These are phyloP conservation scores for Artomyces pyxidatus DNA, from an alignment of 768 basidiomycete species.

Conservation along the genomic window DNA sequence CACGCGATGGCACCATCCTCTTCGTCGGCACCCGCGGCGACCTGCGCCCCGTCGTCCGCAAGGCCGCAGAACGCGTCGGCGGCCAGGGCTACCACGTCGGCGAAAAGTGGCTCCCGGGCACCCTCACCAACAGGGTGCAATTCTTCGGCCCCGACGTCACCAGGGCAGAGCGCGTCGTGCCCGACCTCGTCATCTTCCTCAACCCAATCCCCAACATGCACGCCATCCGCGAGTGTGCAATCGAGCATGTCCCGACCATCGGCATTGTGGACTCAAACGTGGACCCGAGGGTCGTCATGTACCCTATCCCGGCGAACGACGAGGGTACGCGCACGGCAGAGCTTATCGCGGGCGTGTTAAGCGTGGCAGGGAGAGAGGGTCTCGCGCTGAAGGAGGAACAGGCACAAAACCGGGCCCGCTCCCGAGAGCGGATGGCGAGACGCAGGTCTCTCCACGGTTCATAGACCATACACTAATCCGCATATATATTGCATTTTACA, in stretches of 20 bases:
- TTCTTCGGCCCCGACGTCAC: constrained; percentile 58
- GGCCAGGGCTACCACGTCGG: constrained; percentile 77
- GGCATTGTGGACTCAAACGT: constrained; percentile 93
- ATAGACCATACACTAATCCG: no score
- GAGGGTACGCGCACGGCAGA: constrained; percentile 90
- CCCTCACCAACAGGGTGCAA: constrained; percentile 77
- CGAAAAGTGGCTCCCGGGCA: constrained; percentile 92
- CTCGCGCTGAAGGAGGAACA: constrained; percentile 36
- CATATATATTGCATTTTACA: no score
- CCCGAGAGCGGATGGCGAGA: no score
- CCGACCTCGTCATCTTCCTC: constrained; percentile 87
- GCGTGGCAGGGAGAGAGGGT: constrained; percentile 80
- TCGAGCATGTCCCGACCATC: constrained; percentile 86
- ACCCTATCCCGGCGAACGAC: constrained; percentile 97
- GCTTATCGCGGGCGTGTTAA: constrained; percentile 81
- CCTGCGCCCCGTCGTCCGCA: constrained; percentile 63
- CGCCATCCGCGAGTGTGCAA: constrained; percentile 87
- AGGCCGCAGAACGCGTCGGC: constrained; percentile 74
- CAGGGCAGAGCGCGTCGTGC: constrained; percentile 48
- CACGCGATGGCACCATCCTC: constrained; percentile 74
- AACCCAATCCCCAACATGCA: constrained; percentile 81
- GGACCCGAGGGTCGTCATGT: constrained; percentile 95
- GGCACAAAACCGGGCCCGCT: no score
- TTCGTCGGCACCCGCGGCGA: constrained; percentile 88
- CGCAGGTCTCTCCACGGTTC: no score